These are phyloP conservation scores for Malassezia pachydermatis DNA, from an alignment of 1,284 basidiomycete species.

Conservation along the genomic window DNA sequence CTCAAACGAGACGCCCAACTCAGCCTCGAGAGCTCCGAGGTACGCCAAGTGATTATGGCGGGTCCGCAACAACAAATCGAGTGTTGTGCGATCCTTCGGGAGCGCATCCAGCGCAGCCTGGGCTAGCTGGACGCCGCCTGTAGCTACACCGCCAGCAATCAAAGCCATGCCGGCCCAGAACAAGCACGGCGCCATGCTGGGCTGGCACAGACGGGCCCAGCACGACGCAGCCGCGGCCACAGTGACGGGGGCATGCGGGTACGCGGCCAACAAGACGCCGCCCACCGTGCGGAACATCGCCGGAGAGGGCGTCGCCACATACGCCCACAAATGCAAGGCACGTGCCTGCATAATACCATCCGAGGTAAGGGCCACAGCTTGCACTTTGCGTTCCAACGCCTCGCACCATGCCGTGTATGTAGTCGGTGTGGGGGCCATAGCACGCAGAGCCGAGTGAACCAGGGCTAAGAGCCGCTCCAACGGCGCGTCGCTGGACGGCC, in stretches of 20 bases:
- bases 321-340: background rate
- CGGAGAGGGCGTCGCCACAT: background rate
- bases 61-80: background rate
- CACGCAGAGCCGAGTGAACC: background rate
- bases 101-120: background rate
- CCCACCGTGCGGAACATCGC: background rate
- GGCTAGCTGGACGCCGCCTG: background rate
- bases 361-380: background rate
- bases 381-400: background rate
- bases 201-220: background rate
- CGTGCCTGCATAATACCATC: background rate
- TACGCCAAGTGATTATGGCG: background rate
- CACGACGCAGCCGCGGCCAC: background rate
- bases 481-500: background rate
- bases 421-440: background rate
- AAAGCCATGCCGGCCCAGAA: slow-evolving; percentile 11
- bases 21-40: background rate
- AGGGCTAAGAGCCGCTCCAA: background rate
- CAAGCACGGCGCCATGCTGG: background rate
- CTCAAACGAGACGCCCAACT: slow-evolving; percentile 6
- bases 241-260: background rate
- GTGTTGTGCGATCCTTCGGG: background rate
- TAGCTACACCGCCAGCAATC: background rate
- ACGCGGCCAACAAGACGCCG: background rate
- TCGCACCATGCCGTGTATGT: background rate